Percentiles rank a stretch among this genome's conserved stretches.
Evolutionary conservation across 177 flowering plant genomes (phyloP).

Genomic region (Telopea speciosissima): DNA sequence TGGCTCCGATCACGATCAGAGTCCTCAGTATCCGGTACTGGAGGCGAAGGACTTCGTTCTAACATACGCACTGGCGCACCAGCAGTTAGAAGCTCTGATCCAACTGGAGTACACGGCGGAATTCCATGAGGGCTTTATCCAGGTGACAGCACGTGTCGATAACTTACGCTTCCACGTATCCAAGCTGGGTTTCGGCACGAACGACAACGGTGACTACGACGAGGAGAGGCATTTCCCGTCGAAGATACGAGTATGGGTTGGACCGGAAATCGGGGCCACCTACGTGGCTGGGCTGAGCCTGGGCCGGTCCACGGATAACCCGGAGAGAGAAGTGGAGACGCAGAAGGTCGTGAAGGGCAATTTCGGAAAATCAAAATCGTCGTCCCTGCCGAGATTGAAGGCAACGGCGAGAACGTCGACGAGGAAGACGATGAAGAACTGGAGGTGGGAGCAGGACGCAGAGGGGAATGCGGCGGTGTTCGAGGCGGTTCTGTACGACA

Average conservation of each 20-base stretch:
- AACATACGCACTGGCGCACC: conserved; percentile 73
- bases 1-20: conserved; percentile 10
- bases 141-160: conserved; percentile 61
- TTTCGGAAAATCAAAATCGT: conserved; percentile 37
- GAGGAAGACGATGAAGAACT: conserved; percentile 41
- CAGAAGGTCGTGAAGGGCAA: conserved; percentile 49
- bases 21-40: conserved; percentile 23
- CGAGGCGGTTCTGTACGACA: conserved; percentile 57
- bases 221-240: conserved; percentile 71
- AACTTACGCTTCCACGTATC: conserved; percentile 71
- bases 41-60: conserved; percentile 58
- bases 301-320: conserved; percentile 64
- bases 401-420: conserved; percentile 35
- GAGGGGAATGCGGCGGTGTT: conserved; percentile 68
- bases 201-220: conserved; percentile 23
- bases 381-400: conserved; percentile 29
- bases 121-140: conserved; percentile 38
- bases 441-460: conserved; percentile 85
- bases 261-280: conserved; percentile 66
- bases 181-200: conserved; percentile 47
- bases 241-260: conserved; percentile 59
- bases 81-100: conserved; percentile 67
- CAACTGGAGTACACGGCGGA: conserved; percentile 63
- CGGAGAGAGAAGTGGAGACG: conserved; percentile 39
- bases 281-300: conserved; percentile 57